These are phyloP conservation scores for Citrus hindsii DNA, from an alignment of 345 rosid genomes.

Conservation along the genomic window DNA sequence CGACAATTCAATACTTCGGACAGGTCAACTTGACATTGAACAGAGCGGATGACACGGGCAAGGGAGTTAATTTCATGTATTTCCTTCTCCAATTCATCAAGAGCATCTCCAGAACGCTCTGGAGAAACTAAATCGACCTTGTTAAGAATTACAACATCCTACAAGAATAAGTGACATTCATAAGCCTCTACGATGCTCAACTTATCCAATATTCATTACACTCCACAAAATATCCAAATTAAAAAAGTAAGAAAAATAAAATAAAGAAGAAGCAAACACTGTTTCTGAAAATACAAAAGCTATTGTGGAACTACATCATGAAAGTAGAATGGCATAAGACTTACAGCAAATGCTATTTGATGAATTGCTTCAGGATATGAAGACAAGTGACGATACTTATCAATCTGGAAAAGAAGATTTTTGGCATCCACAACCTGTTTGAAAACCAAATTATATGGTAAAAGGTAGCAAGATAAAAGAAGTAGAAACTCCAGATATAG, in stretches of 20 bases:
- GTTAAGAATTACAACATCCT: conserved; percentile 92
- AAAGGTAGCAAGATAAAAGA: conserved; percentile 1
- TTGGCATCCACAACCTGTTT: conserved; percentile 96
- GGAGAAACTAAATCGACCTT: conserved; percentile 83
- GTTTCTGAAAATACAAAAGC: not conserved
- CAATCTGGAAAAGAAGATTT: conserved; percentile 77
- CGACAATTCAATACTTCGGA: conserved; percentile 58
- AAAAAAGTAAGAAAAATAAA: not conserved
- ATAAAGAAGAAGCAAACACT: not conserved
- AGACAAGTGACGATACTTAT: conserved; percentile 45
- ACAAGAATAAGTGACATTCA: conserved; percentile 25
- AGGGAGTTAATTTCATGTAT: conserved; percentile 74
- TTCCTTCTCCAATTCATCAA: conserved; percentile 74
- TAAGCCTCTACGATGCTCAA: conserved; percentile 8
- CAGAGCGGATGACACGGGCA: conserved; percentile 63
- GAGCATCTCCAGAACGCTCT: conserved; percentile 41
- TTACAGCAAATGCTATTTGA: conserved; percentile 94
- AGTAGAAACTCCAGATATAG: not conserved
- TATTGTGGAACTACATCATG: not conserved
- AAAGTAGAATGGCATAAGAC: conserved; percentile 1
- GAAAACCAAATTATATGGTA: conserved; percentile 17
- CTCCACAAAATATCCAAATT: not conserved
- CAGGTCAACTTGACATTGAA: conserved; percentile 78
- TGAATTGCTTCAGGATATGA: conserved; percentile 88
- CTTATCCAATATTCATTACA: not conserved